Evolutionary conservation across 164 flowering plant species (phyloP).

Genomic region (Stephania yunnanensis): DNA sequence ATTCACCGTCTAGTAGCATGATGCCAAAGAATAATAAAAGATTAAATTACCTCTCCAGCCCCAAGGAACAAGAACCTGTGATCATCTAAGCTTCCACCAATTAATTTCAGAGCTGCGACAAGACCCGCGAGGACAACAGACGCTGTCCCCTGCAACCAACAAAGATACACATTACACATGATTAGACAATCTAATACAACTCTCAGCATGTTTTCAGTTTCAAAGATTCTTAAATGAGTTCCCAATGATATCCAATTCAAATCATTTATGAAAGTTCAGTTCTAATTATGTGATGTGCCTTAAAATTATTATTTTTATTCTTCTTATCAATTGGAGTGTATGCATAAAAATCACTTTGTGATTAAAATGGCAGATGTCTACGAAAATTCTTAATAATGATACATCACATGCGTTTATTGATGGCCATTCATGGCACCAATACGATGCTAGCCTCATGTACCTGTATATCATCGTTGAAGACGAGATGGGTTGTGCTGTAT

Average conservation of each 20-base stretch:
- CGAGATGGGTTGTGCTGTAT: slow-evolving; percentile 67
- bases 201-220: background rate
- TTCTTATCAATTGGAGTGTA: background rate
- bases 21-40: no score
- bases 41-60: slow-evolving; percentile 74
- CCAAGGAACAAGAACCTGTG: slow-evolving; percentile 88
- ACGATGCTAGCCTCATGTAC: slow-evolving; percentile 21
- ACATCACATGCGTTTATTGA: no score
- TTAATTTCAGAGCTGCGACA: slow-evolving; percentile 56
- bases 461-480: slow-evolving; percentile 96
- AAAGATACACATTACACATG: background rate
- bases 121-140: slow-evolving; percentile 91
- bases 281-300: background rate
- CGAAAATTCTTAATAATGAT: background rate
- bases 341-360: no score
- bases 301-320: no score
- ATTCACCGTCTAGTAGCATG: background rate
- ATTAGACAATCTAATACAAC: background rate
- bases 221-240: no score
- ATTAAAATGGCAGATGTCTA: background rate
- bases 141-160: slow-evolving; percentile 71
- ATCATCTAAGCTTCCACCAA: slow-evolving; percentile 63
- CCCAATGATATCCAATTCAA: background rate
- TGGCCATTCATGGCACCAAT: no score
- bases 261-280: background rate